Evolutionary conservation across 768 basidiomycete genomes (phyloP).

Genomic region (Auricularia cornea): DNA sequence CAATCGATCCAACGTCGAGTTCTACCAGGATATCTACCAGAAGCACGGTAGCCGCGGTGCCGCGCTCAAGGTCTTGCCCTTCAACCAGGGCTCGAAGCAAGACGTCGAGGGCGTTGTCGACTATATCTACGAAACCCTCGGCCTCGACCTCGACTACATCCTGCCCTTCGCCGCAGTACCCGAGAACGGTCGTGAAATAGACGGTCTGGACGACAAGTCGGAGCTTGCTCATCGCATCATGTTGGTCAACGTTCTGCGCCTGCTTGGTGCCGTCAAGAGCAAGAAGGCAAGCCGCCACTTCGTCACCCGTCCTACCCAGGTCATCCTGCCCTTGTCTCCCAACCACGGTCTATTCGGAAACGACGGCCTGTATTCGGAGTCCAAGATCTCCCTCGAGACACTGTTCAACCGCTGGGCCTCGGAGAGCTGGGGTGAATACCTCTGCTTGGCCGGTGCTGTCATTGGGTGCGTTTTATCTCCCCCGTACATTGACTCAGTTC

Average conservation of each 20-base stretch:
- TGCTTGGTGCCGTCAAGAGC: constrained; percentile 93
- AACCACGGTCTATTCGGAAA: constrained; percentile 98
- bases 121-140: constrained; percentile 93
- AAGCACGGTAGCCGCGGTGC: constrained; percentile 90
- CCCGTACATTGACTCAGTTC: constrained; percentile 7
- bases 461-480: constrained; percentile 62
- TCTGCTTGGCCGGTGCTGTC: constrained; percentile 95
- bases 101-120: constrained; percentile 97
- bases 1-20: constrained; percentile 91
- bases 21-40: constrained; percentile 97
- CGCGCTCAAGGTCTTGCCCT: constrained; percentile 95
- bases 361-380: constrained; percentile 96
- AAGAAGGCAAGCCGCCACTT: constrained; percentile 97
- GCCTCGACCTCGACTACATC: constrained; percentile 97
- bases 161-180: constrained; percentile 97
- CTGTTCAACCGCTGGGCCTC: constrained; percentile 97
- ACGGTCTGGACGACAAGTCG: constrained; percentile 92
- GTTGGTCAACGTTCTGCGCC: constrained; percentile 92
- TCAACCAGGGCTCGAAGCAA: constrained; percentile 98
- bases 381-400: constrained; percentile 96
- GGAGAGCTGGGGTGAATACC: constrained; percentile 98
- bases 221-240: constrained; percentile 98
- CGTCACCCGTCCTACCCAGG: constrained; percentile 96
- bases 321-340: constrained; percentile 93
- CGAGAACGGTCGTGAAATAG: constrained; percentile 98